A percentile compares a stretch with the other conserved stretches of the same genome.
phyloP scores from a whole-genome alignment of 805 yeast species.

The Sugiyamaella lignohabitans region DNA sequence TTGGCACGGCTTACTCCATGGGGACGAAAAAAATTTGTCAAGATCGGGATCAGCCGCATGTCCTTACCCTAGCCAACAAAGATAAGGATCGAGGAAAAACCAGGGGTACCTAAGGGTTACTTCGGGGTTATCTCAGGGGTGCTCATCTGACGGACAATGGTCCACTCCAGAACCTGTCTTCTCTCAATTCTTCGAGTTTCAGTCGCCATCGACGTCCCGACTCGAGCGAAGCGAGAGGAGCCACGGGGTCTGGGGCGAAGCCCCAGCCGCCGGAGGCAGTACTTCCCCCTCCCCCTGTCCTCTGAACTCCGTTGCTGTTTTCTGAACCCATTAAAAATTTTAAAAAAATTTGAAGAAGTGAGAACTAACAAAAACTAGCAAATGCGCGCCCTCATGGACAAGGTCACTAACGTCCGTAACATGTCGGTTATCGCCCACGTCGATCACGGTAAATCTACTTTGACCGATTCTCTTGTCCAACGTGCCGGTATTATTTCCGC shows the following conservation, averaged over 20 bases:
- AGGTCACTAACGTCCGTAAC: constrained; percentile 99
- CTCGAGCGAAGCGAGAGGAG: not conserved
- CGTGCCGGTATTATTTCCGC: constrained; percentile 99
- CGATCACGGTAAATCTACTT: constrained; percentile 99
- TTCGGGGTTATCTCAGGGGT: too few relatives aligned
- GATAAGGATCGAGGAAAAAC: too few relatives aligned
- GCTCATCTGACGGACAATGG: too few relatives aligned
- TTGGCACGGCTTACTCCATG: not conserved
- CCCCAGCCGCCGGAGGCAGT: not conserved
- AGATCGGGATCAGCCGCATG: not conserved
- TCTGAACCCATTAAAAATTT: too few relatives aligned
- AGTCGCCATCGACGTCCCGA: not conserved
- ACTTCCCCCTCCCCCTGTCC: too few relatives aligned
- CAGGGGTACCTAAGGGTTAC: too few relatives aligned
- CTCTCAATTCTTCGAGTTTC: not conserved
- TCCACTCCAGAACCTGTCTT: too few relatives aligned
- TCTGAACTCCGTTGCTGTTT: not conserved
- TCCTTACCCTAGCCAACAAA: not conserved
- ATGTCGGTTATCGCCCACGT: constrained; percentile 99
- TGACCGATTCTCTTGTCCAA: constrained; percentile 98
- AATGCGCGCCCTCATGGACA: constrained; percentile 99
- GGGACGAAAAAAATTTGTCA: not conserved
- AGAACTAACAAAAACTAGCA: constrained; percentile 36
- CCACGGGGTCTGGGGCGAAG: not conserved
- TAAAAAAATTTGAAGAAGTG: too few relatives aligned